phyloP scores from a whole-genome alignment of 2,329 filamentous ascomycete species.

The Gnomoniopsis smithogilvyi region DNA sequence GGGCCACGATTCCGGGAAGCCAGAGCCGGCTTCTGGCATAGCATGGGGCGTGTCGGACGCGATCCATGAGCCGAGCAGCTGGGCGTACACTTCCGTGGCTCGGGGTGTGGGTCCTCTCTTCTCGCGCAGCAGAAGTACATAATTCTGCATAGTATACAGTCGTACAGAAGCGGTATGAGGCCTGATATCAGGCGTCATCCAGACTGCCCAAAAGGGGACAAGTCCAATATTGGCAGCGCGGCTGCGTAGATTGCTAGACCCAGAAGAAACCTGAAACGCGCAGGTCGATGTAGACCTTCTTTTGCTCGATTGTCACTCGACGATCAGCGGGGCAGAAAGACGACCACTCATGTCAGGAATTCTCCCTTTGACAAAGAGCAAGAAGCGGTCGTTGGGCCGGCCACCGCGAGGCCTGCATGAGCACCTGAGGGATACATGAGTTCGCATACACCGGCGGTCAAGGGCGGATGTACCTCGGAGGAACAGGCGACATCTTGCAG shows the following conservation, averaged over 20 bases:
- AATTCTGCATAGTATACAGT: background rate
- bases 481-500: slow-evolving; percentile 4
- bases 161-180: slow-evolving; percentile 1
- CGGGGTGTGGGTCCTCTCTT: slow-evolving; percentile 8
- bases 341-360: slow-evolving; percentile 11
- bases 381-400: slow-evolving; percentile 11
- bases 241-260: slow-evolving; percentile 15
- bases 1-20: slow-evolving; percentile 11
- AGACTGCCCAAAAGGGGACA: background rate
- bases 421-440: slow-evolving; percentile 5
- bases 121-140: background rate
- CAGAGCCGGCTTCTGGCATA: slow-evolving; percentile 12
- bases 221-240: slow-evolving; percentile 13
- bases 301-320: slow-evolving; percentile 11
- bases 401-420: slow-evolving; percentile 12
- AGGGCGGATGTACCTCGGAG: slow-evolving; percentile 11
- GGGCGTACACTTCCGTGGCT: slow-evolving; percentile 11
- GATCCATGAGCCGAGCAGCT: slow-evolving; percentile 13
- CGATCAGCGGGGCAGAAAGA: slow-evolving; percentile 10
- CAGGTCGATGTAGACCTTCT: slow-evolving; percentile 13
- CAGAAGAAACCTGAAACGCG: slow-evolving; percentile 17
- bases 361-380: slow-evolving; percentile 1
- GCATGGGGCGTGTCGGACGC: slow-evolving; percentile 13
- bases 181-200: slow-evolving; percentile 10
- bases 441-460: background rate